Conservation (phyloP, 805 yeast genomes). For the Monosporozyma unispora region DNA sequence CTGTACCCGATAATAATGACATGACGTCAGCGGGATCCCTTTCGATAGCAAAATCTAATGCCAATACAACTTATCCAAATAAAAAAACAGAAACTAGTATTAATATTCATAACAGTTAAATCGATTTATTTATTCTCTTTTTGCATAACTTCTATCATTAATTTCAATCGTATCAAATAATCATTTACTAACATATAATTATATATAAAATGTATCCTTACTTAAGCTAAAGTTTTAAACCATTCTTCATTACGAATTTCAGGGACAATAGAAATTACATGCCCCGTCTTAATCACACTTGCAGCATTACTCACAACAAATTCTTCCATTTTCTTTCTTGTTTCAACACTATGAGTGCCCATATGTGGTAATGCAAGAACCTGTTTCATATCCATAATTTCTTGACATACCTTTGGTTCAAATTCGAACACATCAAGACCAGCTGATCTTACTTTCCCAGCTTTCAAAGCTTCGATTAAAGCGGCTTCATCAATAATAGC, state of each 20-base stretch:
- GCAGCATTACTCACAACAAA: conserved; percentile 62
- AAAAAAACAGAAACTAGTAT: not conserved
- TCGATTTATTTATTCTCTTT: not conserved
- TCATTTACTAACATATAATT: no score
- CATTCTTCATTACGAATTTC: conserved; percentile 43
- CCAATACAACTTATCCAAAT: not conserved
- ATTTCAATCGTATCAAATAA: no score
- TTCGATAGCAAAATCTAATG: not conserved
- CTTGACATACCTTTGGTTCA: conserved; percentile 65
- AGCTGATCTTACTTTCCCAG: conserved; percentile 56
- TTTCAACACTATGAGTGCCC: conserved; percentile 76
- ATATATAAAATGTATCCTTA: not conserved
- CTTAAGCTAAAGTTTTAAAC: conserved; percentile 8
- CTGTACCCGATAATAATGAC: not conserved
- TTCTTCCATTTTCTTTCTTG: conserved; percentile 73
- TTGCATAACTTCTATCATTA: no score
- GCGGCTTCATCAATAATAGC: conserved; percentile 65
- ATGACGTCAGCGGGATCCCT: not conserved
- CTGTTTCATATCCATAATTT: conserved; percentile 52
- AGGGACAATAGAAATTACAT: conserved; percentile 70
- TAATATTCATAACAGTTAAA: not conserved
- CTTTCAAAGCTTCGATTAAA: conserved; percentile 44
- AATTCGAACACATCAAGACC: conserved; percentile 71
- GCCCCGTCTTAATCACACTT: conserved; percentile 52
- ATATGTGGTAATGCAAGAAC: conserved; percentile 79